These are phyloP conservation scores for Termitomyces sp. DNA, from an alignment of 768 basidiomycete species.

Conservation along the genomic window DNA sequence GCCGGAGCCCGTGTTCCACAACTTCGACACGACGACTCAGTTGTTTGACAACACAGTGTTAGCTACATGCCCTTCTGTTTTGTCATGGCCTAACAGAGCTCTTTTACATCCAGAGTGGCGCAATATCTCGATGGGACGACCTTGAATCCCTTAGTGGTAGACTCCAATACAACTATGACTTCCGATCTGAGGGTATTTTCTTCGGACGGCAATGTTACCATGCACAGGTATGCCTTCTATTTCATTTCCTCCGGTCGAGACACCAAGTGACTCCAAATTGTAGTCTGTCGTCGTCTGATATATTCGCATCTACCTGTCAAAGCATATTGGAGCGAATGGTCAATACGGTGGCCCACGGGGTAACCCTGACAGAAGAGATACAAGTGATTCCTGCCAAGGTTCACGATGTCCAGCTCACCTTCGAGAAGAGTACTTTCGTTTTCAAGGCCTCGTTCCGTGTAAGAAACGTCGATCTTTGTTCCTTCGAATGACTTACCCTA, in stretches of 20 bases:
- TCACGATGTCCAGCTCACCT: conserved; percentile 30
- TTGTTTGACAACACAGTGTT: conserved; percentile 41
- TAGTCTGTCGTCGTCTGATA: conserved; percentile 27
- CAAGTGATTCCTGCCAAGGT: conserved; percentile 39
- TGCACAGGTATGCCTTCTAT: conserved; percentile 28
- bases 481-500: conserved; percentile 3
- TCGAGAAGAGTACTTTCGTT: conserved; percentile 31
- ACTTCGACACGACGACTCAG: conserved; percentile 36
- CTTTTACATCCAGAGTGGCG: conserved; percentile 24
- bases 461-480: conserved; percentile 11
- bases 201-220: conserved; percentile 35
- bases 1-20: conserved; percentile 24
- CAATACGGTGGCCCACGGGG: conserved; percentile 41
- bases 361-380: conserved; percentile 42
- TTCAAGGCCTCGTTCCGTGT: conserved; percentile 40
- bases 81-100: neutral
- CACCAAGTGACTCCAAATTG: neutral
- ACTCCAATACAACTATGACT: conserved; percentile 27
- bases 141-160: conserved; percentile 32
- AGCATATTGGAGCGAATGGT: conserved; percentile 41
- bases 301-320: conserved; percentile 36
- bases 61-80: conserved; percentile 4
- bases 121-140: conserved; percentile 38
- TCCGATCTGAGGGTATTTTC: conserved; percentile 39
- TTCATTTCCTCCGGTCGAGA: neutral